A percentile compares a stretch with the other conserved stretches of the same genome.
Evolutionary conservation across 179 eudicot species (phyloP).

Genomic region (Heliamphora pulchella): DNA sequence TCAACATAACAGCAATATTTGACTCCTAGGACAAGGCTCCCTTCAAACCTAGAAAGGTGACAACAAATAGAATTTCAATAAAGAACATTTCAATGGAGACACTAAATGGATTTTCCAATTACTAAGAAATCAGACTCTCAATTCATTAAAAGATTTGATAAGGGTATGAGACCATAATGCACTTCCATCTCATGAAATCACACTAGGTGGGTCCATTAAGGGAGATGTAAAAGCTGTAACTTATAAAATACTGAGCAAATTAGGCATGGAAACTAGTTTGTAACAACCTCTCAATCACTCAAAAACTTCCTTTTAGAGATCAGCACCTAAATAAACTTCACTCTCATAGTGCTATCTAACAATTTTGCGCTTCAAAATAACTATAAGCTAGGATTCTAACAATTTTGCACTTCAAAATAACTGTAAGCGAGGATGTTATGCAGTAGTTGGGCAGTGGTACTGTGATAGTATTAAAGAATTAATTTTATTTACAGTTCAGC

Average conservation of each 20-base stretch:
- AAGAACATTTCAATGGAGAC: neutral
- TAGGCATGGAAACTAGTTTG: neutral
- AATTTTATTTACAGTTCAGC: too few relatives aligned
- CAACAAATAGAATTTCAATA: neutral
- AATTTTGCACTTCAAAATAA: neutral
- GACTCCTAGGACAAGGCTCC: neutral
- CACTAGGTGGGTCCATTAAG: neutral
- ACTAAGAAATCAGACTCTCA: slow-evolving; percentile 1
- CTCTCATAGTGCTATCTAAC: neutral
- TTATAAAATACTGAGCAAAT: neutral
- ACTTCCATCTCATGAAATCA: neutral
- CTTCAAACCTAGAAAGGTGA: neutral
- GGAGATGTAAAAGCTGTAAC: neutral
- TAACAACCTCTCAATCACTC: neutral
- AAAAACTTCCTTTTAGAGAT: neutral
- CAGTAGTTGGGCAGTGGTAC: neutral
- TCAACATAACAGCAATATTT: too few relatives aligned
- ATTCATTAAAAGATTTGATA: neutral
- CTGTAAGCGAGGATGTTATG: neutral
- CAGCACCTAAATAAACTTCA: slow-evolving; percentile 1
- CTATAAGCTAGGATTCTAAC: neutral
- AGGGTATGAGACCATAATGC: neutral
- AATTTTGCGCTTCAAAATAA: neutral
- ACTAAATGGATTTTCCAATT: neutral
- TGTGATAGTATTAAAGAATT: too few relatives aligned